Conservation (phyloP, 2,329 filamentous ascomycete species). For the Metarhizium robertsii region DNA sequence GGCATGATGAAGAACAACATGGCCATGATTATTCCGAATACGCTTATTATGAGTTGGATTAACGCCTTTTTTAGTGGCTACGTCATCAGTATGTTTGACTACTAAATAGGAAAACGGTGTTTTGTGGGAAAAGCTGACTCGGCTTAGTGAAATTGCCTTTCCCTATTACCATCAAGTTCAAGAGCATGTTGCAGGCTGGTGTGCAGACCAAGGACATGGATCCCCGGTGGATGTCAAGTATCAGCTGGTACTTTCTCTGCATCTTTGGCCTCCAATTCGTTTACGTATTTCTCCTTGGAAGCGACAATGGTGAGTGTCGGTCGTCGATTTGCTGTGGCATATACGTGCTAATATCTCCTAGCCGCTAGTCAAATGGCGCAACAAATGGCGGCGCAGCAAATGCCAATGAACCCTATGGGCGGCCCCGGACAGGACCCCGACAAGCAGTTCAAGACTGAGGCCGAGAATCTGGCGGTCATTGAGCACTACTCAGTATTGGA, state of each 20-base stretch:
- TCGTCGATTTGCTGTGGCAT: background rate
- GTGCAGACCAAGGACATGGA: conserved; percentile 94
- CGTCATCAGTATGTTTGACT: conserved; percentile 66
- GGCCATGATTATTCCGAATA: conserved; percentile 99
- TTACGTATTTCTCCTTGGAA: conserved; percentile 93
- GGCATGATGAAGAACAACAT: conserved; percentile 99
- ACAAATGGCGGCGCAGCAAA: conserved; percentile 66
- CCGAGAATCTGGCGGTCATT: conserved; percentile 90
- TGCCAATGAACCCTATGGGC: conserved; percentile 51
- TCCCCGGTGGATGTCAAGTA: conserved; percentile 94
- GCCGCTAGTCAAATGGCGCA: conserved; percentile 87
- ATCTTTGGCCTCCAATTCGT: conserved; percentile 94
- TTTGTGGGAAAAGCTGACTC: conserved; percentile 6
- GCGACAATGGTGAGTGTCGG: conserved; percentile 74
- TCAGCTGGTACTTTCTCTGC: conserved; percentile 98
- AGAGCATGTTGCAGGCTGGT: conserved; percentile 96
- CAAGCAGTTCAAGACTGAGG: conserved; percentile 87
- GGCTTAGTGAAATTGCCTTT: conserved; percentile 87
- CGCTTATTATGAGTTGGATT: conserved; percentile 99
- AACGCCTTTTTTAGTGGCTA: conserved; percentile 98
- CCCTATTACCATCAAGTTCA: conserved; percentile 96
- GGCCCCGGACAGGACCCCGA: conserved; percentile 89
- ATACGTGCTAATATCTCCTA: conserved; percentile 25
- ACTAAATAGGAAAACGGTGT: background rate
- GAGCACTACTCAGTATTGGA: conserved; percentile 90